Conservation (phyloP, 768 basidiomycete species). For the Trichaptum fuscoviolaceum region DNA sequence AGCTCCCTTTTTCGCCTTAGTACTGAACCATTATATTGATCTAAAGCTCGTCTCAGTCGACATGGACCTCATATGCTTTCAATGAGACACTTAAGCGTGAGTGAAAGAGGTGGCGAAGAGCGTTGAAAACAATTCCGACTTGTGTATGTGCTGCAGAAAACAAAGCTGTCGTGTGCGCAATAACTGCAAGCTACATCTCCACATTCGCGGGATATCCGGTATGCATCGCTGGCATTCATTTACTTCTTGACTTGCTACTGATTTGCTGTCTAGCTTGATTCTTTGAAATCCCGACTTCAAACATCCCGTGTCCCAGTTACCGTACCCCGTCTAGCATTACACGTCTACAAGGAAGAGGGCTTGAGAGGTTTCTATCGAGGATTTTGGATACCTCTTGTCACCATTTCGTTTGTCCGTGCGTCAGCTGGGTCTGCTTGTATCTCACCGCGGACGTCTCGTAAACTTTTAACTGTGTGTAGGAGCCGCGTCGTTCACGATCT, state of each 20-base stretch:
- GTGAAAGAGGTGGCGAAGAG: constrained; percentile 16
- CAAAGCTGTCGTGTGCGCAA: constrained; percentile 85
- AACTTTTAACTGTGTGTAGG: constrained; percentile 37
- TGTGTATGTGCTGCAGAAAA: constrained; percentile 46
- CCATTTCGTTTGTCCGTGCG: constrained; percentile 94
- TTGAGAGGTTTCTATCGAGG: constrained; percentile 87
- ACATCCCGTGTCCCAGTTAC: constrained; percentile 73
- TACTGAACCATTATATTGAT: constrained; percentile 19
- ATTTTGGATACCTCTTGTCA: constrained; percentile 87
- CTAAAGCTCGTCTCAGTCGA: constrained; percentile 51
- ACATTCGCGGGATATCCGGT: constrained; percentile 91
- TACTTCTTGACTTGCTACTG: constrained; percentile 7
- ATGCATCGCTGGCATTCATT: constrained; percentile 11
- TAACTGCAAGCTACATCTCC: constrained; percentile 87
- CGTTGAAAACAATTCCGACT: constrained; percentile 5
- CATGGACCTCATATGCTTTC: constrained; percentile 57
- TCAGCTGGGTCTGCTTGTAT: constrained; percentile 22
- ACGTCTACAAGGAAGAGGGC: constrained; percentile 83
- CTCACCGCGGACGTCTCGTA: constrained; percentile 5
- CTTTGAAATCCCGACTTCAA: constrained; percentile 89
- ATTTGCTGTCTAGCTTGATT: constrained; percentile 61
- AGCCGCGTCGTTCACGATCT: constrained; percentile 89
- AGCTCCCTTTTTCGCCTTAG: constrained; percentile 4
- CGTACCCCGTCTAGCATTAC: constrained; percentile 62
- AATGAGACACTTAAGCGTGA: constrained; percentile 66